phyloP scores from a whole-genome alignment of 2,329 filamentous ascomycete species.

The Sporothrix brunneoviolacea region DNA sequence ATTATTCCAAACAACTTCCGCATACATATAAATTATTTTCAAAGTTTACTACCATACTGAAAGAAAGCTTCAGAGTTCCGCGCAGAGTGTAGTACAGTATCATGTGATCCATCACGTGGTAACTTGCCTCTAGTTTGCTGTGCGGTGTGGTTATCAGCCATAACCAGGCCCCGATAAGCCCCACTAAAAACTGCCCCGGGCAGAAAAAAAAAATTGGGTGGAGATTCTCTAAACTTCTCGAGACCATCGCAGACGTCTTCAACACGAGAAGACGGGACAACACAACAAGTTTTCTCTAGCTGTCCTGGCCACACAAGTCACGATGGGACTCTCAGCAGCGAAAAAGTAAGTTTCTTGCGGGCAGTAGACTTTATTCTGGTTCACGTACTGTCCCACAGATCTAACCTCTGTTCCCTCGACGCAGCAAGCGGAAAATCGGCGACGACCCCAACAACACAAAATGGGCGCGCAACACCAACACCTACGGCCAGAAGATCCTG shows the following conservation, averaged over 20 bases:
- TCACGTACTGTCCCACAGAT: neutral
- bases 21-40: too few species aligned
- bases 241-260: neutral
- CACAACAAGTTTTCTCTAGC: neutral
- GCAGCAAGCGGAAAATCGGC: constrained; percentile 61
- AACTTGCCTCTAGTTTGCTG: neutral
- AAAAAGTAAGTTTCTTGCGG: constrained; percentile 50
- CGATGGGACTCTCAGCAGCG: constrained; percentile 63
- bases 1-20: too few species aligned
- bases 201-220: constrained; percentile 11
- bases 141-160: constrained; percentile 7
- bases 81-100: too few species aligned
- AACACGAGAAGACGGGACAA: neutral
- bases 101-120: neutral
- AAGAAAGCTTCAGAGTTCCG: too few species aligned
- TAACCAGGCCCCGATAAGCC: neutral
- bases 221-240: too few species aligned
- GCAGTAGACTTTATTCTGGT: neutral
- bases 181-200: constrained; percentile 13
- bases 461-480: constrained; percentile 77
- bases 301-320: neutral
- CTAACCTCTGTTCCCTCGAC: too few species aligned
- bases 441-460: constrained; percentile 92
- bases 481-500: constrained; percentile 87
- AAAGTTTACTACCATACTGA: too few species aligned